These are phyloP conservation scores for Talaromyces stipitatus DNA, from an alignment of 495 filamentous ascomycete genomes.

Conservation along the genomic window DNA sequence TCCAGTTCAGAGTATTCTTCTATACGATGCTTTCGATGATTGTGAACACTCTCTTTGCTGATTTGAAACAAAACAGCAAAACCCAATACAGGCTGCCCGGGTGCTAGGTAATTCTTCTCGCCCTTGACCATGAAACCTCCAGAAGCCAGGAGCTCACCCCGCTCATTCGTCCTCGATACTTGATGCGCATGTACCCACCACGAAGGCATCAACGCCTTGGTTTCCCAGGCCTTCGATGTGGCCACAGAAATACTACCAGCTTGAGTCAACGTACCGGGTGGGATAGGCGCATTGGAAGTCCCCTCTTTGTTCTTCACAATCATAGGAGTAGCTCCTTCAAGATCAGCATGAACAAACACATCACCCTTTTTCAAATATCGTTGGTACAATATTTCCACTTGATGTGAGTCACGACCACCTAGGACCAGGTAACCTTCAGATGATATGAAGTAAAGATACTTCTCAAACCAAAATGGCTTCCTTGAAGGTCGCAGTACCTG, in stretches of 20 bases:
- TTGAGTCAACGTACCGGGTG: constrained; percentile 84
- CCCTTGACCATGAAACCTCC: constrained; percentile 76
- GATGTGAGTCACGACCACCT: constrained; percentile 75
- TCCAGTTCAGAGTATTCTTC: constrained; percentile 27
- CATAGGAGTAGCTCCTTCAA: constrained; percentile 73
- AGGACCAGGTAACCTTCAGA: constrained; percentile 93
- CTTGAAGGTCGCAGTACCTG: constrained; percentile 75
- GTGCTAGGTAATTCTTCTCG: constrained; percentile 84
- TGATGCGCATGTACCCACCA: constrained; percentile 90
- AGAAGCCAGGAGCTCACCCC: constrained; percentile 69
- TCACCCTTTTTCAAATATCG: constrained; percentile 82
- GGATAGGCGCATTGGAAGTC: constrained; percentile 73
- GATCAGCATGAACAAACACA: constrained; percentile 83
- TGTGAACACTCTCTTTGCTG: constrained; percentile 77
- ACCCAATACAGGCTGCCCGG: constrained; percentile 78
- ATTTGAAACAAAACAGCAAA: constrained; percentile 83
- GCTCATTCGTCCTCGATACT: constrained; percentile 70
- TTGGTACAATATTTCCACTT: constrained; percentile 85
- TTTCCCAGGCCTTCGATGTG: constrained; percentile 87
- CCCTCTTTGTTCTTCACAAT: constrained; percentile 78
- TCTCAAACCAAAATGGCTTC: constrained; percentile 89
- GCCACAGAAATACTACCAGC: constrained; percentile 78
- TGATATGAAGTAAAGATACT: constrained; percentile 89
- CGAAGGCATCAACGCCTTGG: constrained; percentile 87
- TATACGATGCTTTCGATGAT: constrained; percentile 67